A percentile compares a stretch with the other conserved stretches of the same genome.
These are phyloP conservation scores for Canavalia ensiformis DNA, from an alignment of 306 rosid species.

Conservation along the genomic window DNA sequence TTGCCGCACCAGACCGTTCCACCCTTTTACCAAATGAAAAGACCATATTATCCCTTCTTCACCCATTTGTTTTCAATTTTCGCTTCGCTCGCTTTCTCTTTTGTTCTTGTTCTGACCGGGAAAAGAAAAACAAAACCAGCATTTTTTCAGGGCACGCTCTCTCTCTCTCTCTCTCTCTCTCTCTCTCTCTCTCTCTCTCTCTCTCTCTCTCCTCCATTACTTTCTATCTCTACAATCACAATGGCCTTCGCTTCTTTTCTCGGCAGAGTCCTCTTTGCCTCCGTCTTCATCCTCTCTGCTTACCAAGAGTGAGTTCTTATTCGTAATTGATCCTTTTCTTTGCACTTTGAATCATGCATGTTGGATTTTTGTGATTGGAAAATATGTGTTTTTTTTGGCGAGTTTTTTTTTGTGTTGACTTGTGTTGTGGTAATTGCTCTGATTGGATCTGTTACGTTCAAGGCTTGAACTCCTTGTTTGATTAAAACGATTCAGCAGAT, in stretches of 20 bases:
- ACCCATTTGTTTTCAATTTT: slow-evolving; percentile 49
- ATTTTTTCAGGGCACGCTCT: slow-evolving; percentile 33
- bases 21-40: neutral
- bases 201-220: neutral
- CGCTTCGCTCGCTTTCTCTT: slow-evolving; percentile 38
- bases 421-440: slow-evolving; percentile 28
- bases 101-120: slow-evolving; percentile 44
- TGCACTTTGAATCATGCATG: neutral
- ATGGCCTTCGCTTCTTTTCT: slow-evolving; percentile 71
- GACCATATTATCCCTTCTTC: slow-evolving; percentile 41
- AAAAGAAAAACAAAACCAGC: slow-evolving; percentile 21
- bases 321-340: neutral
- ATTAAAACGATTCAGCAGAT: slow-evolving; percentile 40
- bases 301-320: slow-evolving; percentile 62
- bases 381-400: neutral
- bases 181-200: slow-evolving; percentile 22
- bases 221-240: neutral
- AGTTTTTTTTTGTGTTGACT: neutral
- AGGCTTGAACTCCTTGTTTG: slow-evolving; percentile 26
- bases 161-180: slow-evolving; percentile 24
- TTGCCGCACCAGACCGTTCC: neutral
- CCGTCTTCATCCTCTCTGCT: slow-evolving; percentile 69
- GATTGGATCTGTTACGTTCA: slow-evolving; percentile 53
- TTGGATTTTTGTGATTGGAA: neutral
- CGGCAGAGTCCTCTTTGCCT: slow-evolving; percentile 72